Base-by-base conservation (phyloP, 2,329 filamentous ascomycete genomes). In the Aaosphaeria arxii region DNA sequence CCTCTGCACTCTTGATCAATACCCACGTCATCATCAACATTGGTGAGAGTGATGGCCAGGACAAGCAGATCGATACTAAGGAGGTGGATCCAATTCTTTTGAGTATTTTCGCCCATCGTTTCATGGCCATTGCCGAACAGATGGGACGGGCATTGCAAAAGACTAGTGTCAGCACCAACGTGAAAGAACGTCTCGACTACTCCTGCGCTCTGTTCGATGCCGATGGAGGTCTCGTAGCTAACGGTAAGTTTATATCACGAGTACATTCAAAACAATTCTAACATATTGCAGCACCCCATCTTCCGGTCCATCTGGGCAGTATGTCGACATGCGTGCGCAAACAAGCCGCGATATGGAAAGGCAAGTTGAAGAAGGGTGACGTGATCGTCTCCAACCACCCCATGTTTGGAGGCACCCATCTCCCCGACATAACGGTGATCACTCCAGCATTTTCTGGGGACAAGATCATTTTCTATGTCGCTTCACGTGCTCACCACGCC, bases 11-110 rank as follows among this genome's bases (percentile, higher is more conserved):
- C 28, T 78, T 96, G 31, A 84, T 95, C 13, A 80, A 89, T 53
- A 95, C 91, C 0, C 92, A 96, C 60, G 89, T 96, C 6, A 80
- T 96, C 5, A 91, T 96, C 62, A 90, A 96, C 55, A 81, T 94
- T 38, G 82, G 85, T 46, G 84, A 84, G 42, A 72, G 74, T 55
- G 73, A 80, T 64, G 52, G 64, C 45, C 53, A 76, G 63, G 71
- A 80, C 11, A 74, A 74, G 52, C 72, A 77, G 49, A 66, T 78
- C 36, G 72, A 71, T 43, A 77, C 75, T 11, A 77, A 76, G 40
- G 79, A 84, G 48, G 83, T 89, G 0, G 86, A 91, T 63, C 88
- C 88, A 0, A 88, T 91, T 55, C 79, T 89, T 72, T 77, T 92
- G 2, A 87, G 83, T 61, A 87, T 92, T 49, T 91, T 92, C 56